Evolutionary conservation across 2,329 filamentous ascomycete species (phyloP), one percentile per base, ranked within the genome.

Genomic region (Neophaeococcomyces aloes): DNA sequence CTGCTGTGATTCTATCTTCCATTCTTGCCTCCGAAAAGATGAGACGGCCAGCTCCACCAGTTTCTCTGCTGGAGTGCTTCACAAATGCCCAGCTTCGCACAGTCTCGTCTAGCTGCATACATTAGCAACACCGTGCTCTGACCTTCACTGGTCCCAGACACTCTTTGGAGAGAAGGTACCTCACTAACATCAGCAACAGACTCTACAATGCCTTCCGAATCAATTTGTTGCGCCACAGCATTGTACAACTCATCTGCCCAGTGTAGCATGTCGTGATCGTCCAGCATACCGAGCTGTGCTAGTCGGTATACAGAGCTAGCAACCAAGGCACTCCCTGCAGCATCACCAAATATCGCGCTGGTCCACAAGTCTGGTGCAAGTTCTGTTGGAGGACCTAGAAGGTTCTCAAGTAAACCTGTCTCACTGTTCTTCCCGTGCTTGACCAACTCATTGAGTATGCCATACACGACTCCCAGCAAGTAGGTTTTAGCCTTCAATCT

Each of bases 261-360:
- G 3, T 51, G 46, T 2, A 63, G 55, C 45, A 69, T 68, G 19
- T 38, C 43, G 11, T 40, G 29, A 1, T 44, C 13, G 1, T 55
- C 58, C 48, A 70, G 71, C 2, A 49, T 49, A 2, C 45, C 48
- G 2, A 67, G 62, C n/a, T 59, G 57, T 14, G 65, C 64, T 58
- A 72, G 61, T 3, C 70, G 63, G 50, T 71, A 71, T 10, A 59
- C 61, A 1, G 63, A 63, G 14, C 68, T 63, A 17, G 67, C 58
- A 15, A 73, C 50, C 17, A 72, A 50, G 3, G 67, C 59, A 3
- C 69, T 74, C 10, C 70, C 70, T 8, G 68, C 64, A 4, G 66
- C 64, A 53, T 74, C 70, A 2, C 64, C 67, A 52, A 65, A 70
- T 64, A 66, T 70, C 10, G 23, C 23, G 5, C 10, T 5, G 15